phyloP scores from a whole-genome alignment of 768 basidiomycete genomes.

The Ramaria rubella region DNA sequence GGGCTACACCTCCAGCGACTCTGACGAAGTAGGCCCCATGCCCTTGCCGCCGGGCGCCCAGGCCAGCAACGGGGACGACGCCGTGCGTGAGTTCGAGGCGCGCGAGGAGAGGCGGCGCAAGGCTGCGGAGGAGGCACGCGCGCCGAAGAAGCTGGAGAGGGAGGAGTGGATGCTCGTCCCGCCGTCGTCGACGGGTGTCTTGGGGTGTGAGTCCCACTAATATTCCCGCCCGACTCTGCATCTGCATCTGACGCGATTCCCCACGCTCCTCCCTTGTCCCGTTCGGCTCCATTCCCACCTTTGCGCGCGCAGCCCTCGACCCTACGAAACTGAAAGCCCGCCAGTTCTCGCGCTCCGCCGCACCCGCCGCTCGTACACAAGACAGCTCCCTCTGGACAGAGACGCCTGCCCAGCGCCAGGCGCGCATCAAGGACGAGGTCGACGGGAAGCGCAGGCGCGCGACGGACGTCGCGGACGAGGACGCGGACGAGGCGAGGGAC shows the following conservation, averaged over 20 bases:
- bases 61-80: constrained; percentile 42
- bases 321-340: constrained; percentile 76
- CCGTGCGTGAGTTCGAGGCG: constrained; percentile 78
- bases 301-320: constrained; percentile 57
- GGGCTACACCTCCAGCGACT: constrained; percentile 42
- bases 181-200: constrained; percentile 71
- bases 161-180: constrained; percentile 99
- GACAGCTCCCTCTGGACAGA: constrained; percentile 91
- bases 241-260: background rate
- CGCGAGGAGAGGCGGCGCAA: constrained; percentile 73
- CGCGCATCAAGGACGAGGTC: constrained; percentile 89
- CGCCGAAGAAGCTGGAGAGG: constrained; percentile 72
- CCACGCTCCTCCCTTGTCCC: background rate
- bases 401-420: constrained; percentile 87
- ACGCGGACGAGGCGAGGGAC: constrained; percentile 38
- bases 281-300: background rate
- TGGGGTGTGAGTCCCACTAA: constrained; percentile 55
- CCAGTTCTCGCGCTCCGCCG: constrained; percentile 63
- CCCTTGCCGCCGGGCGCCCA: constrained; percentile 50
- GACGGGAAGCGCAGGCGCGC: constrained; percentile 82
- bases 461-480: constrained; percentile 27
- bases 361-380: constrained; percentile 26
- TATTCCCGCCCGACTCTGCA: background rate
- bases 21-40: constrained; percentile 68
- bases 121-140: constrained; percentile 56